These are phyloP conservation scores for Monilinia polystroma DNA, from an alignment of 2,329 filamentous ascomycete genomes.

Conservation along the genomic window DNA sequence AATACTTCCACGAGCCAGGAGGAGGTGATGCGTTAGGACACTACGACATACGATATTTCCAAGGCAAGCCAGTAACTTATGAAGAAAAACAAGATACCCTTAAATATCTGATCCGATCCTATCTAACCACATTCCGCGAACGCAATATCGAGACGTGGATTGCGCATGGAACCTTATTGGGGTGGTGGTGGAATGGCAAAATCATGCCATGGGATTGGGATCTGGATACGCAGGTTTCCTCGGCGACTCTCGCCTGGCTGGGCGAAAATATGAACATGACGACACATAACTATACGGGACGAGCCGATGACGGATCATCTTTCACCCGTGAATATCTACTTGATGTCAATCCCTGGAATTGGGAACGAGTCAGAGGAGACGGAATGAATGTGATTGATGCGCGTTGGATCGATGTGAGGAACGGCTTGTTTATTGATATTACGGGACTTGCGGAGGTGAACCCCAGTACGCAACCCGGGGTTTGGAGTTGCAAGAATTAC, in stretches of 20 bases:
- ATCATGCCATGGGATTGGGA: constrained; percentile 85
- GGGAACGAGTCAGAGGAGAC: constrained; percentile 59
- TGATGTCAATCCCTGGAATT: constrained; percentile 72
- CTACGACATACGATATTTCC: constrained; percentile 73
- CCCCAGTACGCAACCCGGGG: constrained; percentile 55
- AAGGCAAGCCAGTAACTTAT: constrained; percentile 58
- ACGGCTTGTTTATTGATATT: constrained; percentile 81
- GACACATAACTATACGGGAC: constrained; percentile 44
- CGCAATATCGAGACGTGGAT: constrained; percentile 79
- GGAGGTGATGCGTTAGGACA: constrained; percentile 61
- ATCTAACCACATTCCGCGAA: constrained; percentile 64
- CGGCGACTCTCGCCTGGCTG: constrained; percentile 63
- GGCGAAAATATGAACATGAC: constrained; percentile 68
- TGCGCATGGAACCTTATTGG: constrained; percentile 78
- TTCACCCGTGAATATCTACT: constrained; percentile 62
- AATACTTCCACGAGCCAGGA: constrained; percentile 55
- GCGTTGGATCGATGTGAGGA: constrained; percentile 74
- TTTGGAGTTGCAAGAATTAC: constrained; percentile 78
- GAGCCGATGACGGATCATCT: constrained; percentile 43
- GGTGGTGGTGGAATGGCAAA: constrained; percentile 84
- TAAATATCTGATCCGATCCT: constrained; percentile 69
- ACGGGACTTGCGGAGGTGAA: constrained; percentile 72
- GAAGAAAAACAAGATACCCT: constrained; percentile 65
- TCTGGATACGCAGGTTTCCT: constrained; percentile 75
- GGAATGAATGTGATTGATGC: constrained; percentile 81